These are phyloP conservation scores for Cornus kousa DNA, from an alignment of 148 eudicot genomes.

Conservation along the genomic window DNA sequence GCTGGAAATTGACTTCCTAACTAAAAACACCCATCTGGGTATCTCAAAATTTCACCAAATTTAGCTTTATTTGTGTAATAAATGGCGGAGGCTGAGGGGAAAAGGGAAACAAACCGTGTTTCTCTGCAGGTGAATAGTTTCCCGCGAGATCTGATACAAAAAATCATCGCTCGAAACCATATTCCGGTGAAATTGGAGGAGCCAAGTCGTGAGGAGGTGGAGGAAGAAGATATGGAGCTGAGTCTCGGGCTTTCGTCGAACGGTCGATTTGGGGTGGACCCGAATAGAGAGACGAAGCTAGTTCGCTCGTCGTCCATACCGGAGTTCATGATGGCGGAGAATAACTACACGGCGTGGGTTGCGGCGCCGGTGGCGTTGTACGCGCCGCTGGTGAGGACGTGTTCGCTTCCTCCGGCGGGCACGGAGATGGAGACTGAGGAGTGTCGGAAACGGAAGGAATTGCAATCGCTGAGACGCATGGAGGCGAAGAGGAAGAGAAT, in stretches of 20 bases:
- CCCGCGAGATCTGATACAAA: constrained; percentile 13
- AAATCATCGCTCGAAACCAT: not conserved
- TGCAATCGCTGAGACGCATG: constrained; percentile 41
- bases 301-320: constrained; percentile 42
- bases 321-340: constrained; percentile 5
- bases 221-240: constrained; percentile 38
- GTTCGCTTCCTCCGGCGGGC: constrained; percentile 36
- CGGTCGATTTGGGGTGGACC: constrained; percentile 59
- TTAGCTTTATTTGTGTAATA: not conserved
- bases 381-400: constrained; percentile 34
- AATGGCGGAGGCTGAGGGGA: constrained; percentile 12
- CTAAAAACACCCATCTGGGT: not conserved
- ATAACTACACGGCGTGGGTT: not conserved
- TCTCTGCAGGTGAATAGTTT: not conserved
- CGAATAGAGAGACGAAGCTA: constrained; percentile 23
- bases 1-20: not conserved
- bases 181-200: constrained; percentile 4
- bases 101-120: not conserved
- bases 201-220: not conserved
- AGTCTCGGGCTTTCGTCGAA: constrained; percentile 53
- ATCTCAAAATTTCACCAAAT: not conserved
- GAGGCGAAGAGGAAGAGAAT: constrained; percentile 51
- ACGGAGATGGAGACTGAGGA: constrained; percentile 38
- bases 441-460: constrained; percentile 49
- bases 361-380: not conserved